These are phyloP conservation scores for Chaetomium sp. DNA, from an alignment of 2,329 filamentous ascomycete species.

Conservation along the genomic window DNA sequence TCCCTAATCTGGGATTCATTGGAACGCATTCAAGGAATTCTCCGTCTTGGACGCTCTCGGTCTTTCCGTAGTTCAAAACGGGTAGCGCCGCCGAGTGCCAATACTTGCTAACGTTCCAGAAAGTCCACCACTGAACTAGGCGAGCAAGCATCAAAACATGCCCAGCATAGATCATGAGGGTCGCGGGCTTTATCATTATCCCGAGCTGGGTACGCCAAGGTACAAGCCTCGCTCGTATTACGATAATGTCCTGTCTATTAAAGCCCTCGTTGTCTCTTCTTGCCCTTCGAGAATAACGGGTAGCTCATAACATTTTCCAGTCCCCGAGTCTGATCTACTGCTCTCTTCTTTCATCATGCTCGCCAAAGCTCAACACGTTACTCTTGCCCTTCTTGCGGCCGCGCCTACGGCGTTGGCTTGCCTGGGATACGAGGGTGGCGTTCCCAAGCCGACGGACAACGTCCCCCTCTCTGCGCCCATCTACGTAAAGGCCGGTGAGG, in stretches of 20 bases:
- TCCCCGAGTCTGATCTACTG: neutral
- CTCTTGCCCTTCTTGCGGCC: neutral
- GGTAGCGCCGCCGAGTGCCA: constrained; percentile 4
- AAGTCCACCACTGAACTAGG: neutral
- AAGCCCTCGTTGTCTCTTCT: neutral
- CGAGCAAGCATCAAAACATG: neutral
- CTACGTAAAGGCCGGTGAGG: constrained; percentile 10
- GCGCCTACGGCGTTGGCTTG: constrained; percentile 12
- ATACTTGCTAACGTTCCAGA: neutral
- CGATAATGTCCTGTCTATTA: constrained; percentile 10
- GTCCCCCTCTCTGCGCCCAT: constrained; percentile 2
- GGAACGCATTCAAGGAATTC: neutral
- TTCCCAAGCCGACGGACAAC: neutral
- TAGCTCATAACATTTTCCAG: neutral
- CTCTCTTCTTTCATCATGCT: neutral
- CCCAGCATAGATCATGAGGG: neutral
- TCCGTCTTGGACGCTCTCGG: neutral
- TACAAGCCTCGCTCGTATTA: neutral
- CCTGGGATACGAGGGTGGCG: neutral
- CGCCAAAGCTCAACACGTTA: neutral
- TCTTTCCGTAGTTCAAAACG: constrained; percentile 1
- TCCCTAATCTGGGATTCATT: neutral
- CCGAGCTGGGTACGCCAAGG: neutral
- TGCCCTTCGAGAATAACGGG: neutral
- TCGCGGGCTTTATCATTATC: neutral